These are phyloP conservation scores for Ceratobasidium theobromae DNA, from an alignment of 1,284 basidiomycete species.

Conservation along the genomic window DNA sequence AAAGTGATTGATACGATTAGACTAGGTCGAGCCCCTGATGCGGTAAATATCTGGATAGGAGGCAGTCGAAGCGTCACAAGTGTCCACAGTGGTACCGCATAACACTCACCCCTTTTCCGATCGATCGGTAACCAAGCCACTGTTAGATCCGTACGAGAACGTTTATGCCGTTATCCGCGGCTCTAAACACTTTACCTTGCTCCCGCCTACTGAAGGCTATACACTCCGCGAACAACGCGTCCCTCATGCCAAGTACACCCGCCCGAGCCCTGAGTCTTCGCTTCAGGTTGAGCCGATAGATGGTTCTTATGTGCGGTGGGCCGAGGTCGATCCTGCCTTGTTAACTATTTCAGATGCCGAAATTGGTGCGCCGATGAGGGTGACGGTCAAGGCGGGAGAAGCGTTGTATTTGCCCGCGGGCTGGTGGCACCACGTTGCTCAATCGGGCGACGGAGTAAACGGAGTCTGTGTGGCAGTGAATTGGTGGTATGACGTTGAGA, in stretches of 20 bases:
- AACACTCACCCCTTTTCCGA: background rate
- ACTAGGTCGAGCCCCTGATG: constrained; percentile 70
- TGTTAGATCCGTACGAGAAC: constrained; percentile 87
- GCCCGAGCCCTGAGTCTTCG: constrained; percentile 43
- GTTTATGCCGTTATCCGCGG: constrained; percentile 85
- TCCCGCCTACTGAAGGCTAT: constrained; percentile 86
- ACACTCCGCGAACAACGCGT: constrained; percentile 69
- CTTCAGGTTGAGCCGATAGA: constrained; percentile 54
- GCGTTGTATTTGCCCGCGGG: constrained; percentile 85
- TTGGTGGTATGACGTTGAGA: constrained; percentile 85
- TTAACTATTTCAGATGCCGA: constrained; percentile 36
- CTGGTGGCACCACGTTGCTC: constrained; percentile 88
- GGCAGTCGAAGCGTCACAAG: constrained; percentile 73
- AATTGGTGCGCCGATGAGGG: constrained; percentile 57
- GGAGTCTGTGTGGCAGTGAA: constrained; percentile 69
- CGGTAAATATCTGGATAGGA: constrained; percentile 91
- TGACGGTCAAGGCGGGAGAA: constrained; percentile 70
- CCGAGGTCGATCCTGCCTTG: constrained; percentile 64
- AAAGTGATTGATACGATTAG: background rate
- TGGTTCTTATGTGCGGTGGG: constrained; percentile 63
- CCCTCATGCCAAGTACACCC: constrained; percentile 66
- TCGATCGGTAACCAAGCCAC: background rate
- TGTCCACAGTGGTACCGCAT: constrained; percentile 70
- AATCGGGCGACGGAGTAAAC: constrained; percentile 55
- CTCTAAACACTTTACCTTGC: constrained; percentile 77